A percentile compares a stretch with the other conserved stretches of the same genome.
Conservation (phyloP, 116 monocot genomes). For the Iris pallida region DNA sequence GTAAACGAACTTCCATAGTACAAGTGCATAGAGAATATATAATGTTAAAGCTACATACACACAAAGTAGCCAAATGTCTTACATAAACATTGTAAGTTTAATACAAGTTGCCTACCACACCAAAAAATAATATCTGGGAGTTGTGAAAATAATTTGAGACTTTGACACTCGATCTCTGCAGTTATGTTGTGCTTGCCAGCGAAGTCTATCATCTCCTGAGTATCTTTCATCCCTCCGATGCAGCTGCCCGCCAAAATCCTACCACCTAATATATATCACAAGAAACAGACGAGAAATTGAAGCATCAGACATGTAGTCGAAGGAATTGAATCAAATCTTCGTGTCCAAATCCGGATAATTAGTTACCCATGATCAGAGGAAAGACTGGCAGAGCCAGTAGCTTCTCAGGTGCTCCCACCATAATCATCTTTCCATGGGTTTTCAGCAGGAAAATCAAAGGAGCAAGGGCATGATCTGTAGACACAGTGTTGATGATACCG, state of each 20-base stretch:
- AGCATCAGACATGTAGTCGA: too few relatives aligned
- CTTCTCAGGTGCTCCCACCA: slow-evolving; percentile 37
- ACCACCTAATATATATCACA: slow-evolving; percentile 16
- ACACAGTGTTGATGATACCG: slow-evolving; percentile 48
- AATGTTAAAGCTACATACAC: too few relatives aligned
- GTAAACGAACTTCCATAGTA: too few relatives aligned
- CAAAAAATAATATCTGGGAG: too few relatives aligned
- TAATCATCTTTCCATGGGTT: slow-evolving; percentile 48
- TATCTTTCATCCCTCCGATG: slow-evolving; percentile 43
- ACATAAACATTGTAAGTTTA: too few relatives aligned
- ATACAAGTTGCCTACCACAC: too few relatives aligned
- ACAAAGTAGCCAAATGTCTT: too few relatives aligned
- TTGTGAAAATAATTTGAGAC: too few relatives aligned
- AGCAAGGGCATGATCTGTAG: slow-evolving; percentile 23
- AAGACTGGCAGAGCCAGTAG: slow-evolving; percentile 31
- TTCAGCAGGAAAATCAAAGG: slow-evolving; percentile 35
- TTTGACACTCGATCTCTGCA: slow-evolving; percentile 49
- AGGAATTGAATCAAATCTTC: background rate
- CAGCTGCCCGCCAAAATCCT: slow-evolving; percentile 35
- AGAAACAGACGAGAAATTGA: background rate
- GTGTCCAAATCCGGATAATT: too few relatives aligned
- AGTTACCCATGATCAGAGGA: slow-evolving; percentile 31
- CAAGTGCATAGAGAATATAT: too few relatives aligned
- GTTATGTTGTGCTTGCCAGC: slow-evolving; percentile 41
- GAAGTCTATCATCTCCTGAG: slow-evolving; percentile 57